A percentile compares a stretch with the other conserved stretches of the same genome.
phyloP scores from a whole-genome alignment of 2,329 filamentous ascomycete genomes.

The Botrytis pseudocinerea region DNA sequence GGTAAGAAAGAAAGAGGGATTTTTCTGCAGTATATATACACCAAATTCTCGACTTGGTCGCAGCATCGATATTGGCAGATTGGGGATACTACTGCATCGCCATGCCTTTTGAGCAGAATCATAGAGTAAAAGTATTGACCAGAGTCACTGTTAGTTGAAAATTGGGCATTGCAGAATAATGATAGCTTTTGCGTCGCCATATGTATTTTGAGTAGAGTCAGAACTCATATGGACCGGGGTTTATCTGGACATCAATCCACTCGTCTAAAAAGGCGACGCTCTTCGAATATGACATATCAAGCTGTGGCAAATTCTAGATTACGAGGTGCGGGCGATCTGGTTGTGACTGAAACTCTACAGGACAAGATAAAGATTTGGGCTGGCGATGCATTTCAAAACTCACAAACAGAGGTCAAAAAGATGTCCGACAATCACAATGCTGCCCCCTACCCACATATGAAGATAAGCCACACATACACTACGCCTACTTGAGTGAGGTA shows the following conservation, averaged over 20 bases:
- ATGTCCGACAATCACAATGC: not conserved
- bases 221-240: not conserved
- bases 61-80: not conserved
- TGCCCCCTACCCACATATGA: slow-evolving; percentile 7
- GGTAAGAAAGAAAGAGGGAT: not conserved
- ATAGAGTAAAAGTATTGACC: not conserved
- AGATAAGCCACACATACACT: slow-evolving; percentile 9
- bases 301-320: not conserved
- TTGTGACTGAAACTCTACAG: not conserved
- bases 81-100: not conserved
- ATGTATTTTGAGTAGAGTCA: not conserved
- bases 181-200: not conserved
- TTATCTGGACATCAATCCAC: not conserved
- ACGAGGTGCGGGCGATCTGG: not conserved
- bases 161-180: not conserved
- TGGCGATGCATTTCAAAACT: not conserved
- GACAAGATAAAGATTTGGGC: not conserved
- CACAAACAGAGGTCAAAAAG: not conserved
- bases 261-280: not conserved
- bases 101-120: not conserved
- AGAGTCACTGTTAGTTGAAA: not conserved
- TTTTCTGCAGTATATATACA: not conserved
- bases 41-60: not conserved
- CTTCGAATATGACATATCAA: not conserved
- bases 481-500: slow-evolving; percentile 5